Conservation (phyloP, 208 protist species). For the Phytomonas francai region DNA sequence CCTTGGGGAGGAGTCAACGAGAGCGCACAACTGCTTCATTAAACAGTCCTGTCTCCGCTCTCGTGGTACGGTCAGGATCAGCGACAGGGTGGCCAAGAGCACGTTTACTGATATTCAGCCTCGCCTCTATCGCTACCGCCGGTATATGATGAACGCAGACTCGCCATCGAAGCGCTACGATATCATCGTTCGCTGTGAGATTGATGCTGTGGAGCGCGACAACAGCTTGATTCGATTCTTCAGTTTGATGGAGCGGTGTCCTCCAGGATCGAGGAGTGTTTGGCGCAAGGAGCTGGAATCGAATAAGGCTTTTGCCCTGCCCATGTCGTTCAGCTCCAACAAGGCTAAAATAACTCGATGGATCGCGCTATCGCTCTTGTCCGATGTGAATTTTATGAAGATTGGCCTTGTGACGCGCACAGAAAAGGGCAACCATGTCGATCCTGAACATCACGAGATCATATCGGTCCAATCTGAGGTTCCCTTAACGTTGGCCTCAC, state of each 20-base stretch:
- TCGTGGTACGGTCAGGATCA: constrained; percentile 33
- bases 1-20: constrained; percentile 68
- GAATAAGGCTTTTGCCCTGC: constrained; percentile 39
- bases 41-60: constrained; percentile 40
- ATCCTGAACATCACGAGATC: constrained; percentile 49
- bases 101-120: constrained; percentile 59
- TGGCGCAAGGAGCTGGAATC: constrained; percentile 50
- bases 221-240: constrained; percentile 56
- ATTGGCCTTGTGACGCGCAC: constrained; percentile 73
- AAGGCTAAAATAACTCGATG: constrained; percentile 79
- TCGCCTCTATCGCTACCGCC: constrained; percentile 81
- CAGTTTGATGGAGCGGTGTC: constrained; percentile 70
- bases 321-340: constrained; percentile 57
- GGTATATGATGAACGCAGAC: constrained; percentile 64
- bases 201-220: constrained; percentile 61
- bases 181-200: constrained; percentile 78
- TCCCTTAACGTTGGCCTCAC: constrained; percentile 36
- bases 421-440: constrained; percentile 22
- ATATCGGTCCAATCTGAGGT: constrained; percentile 52
- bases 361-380: constrained; percentile 75
- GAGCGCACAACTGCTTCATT: constrained; percentile 65
- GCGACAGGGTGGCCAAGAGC: constrained; percentile 23
- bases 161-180: constrained; percentile 63
- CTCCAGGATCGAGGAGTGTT: constrained; percentile 26
- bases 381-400: constrained; percentile 62